phyloP scores from a whole-genome alignment of 257 asterid species.

The Solanum microdontum region DNA sequence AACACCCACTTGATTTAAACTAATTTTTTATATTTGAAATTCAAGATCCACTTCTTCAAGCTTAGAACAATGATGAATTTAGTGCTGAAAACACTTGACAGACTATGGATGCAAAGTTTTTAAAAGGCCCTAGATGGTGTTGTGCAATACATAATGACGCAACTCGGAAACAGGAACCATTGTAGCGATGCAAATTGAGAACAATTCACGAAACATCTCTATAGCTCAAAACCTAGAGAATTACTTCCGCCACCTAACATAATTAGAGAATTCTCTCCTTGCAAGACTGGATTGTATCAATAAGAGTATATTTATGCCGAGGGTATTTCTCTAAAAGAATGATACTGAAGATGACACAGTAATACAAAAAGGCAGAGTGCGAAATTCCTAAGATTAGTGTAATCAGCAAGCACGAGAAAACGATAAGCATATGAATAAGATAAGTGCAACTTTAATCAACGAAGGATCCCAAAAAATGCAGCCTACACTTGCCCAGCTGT shows the following conservation, averaged over 20 bases:
- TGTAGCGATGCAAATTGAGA: background rate
- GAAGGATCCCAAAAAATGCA: background rate
- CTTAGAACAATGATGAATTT: background rate
- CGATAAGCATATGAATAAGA: background rate
- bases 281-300: background rate
- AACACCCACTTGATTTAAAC: background rate
- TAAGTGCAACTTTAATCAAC: background rate
- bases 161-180: background rate
- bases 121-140: background rate
- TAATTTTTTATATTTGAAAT: background rate
- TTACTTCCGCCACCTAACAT: background rate
- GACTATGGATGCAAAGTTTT: background rate
- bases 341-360: background rate
- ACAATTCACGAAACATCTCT: background rate
- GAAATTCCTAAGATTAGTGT: background rate
- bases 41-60: background rate
- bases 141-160: background rate
- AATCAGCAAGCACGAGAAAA: background rate
- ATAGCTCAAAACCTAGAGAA: background rate
- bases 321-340: background rate
- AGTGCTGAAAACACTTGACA: background rate
- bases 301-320: background rate
- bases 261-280: background rate
- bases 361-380: background rate
- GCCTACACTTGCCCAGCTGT: background rate